Base-by-base conservation (phyloP, 2,329 filamentous ascomycete genomes). In the Fusarium caatingaense region DNA sequence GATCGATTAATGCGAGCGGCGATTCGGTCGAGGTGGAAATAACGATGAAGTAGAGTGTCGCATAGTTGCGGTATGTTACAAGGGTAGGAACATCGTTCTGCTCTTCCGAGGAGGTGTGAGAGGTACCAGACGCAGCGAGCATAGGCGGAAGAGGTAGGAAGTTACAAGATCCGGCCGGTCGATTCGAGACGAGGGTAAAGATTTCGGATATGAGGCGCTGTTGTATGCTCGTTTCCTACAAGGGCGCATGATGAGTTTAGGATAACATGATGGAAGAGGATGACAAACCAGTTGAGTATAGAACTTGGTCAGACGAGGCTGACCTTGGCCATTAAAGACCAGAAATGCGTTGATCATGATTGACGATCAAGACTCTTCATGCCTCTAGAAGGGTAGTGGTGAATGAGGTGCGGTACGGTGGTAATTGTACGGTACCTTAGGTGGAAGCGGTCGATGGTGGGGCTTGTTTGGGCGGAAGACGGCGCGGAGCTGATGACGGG, bases 271-370 rank as follows among this genome's bases (percentile, higher is more conserved):
- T 15, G 30, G 49, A 18, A 32, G 28, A 42, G 20, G 46, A 8
- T 34, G 32, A 61, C 76, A 75, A 72, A 97, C 95, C 72, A 99
- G 89, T 80, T 98, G 95, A 3, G 95, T 98, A 80, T 99, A 99
- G 86, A 99, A 99, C 78, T 98, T 98, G 75, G 95, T 98, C 79
- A 99, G 87, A 59, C 96, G 92, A 40, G 96, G 95, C 82, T 99
- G 95, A 70, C 96, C 96, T 76, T 95, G 93, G 84, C 97, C 97
- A 78, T 99, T 99, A 86, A 99, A 99, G 79, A 99, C 95, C 72
- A 99, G 87, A 67, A 99, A 95, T 32, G 97, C 96, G 86, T 97
- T 99, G 81, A 99, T 98, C 96, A 99, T 99, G 73, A 73, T 83
- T 55, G 65, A 60, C 62, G 30, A 66, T 4, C 37, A 56, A 64